Base-by-base conservation (phyloP, 306 rosid genomes). In the Lathyrus tuberosus region DNA sequence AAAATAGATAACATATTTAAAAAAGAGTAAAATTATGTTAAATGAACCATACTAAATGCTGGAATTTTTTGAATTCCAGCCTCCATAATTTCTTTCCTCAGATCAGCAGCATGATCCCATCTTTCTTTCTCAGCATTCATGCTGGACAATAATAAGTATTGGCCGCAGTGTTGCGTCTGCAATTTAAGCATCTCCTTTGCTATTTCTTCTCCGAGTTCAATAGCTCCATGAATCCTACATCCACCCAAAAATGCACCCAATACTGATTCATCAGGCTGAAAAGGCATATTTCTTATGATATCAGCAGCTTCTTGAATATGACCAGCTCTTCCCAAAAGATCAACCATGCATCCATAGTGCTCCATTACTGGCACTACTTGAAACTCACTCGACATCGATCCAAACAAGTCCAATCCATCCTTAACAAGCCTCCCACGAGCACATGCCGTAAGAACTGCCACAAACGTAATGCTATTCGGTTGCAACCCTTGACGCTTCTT, bases 311-410 rank as follows among this genome's bases (percentile, higher is more conserved):
- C 96, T 71, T 46, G 67, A 38, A 88, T 73, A 68, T 86, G 78
- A 15, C 93, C 96, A 37, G 96, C 95, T 79, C 85, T 83, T 31
- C 90, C 91, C 79, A 92, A 82, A 75, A 92, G 94, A 80, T 87
- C 92, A 81, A 84, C 78, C 78, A 86, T 76, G 16, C 95, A 87
- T 6, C 86, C 96, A 57, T 83, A 89, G 70, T 89, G 96, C 73
- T 89, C 86, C 88, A 85, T 78, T 26, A 67, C 24, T 3, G 90
- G 90, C 30, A 30, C 82, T n/a, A 87, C 61, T 14, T 78, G 75
- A 33, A 81, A 87, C 33, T 81, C 77, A 22, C 8, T 17, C 5
- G 52, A 52, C 95, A 89, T 87, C 3, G 84, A 84, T 42, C 41
- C 73, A 76, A 89, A 88, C 75, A 82, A 72, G n/a, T 77, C 70